Conservation (phyloP, 768 basidiomycete species). For the Inosperma sp. region DNA sequence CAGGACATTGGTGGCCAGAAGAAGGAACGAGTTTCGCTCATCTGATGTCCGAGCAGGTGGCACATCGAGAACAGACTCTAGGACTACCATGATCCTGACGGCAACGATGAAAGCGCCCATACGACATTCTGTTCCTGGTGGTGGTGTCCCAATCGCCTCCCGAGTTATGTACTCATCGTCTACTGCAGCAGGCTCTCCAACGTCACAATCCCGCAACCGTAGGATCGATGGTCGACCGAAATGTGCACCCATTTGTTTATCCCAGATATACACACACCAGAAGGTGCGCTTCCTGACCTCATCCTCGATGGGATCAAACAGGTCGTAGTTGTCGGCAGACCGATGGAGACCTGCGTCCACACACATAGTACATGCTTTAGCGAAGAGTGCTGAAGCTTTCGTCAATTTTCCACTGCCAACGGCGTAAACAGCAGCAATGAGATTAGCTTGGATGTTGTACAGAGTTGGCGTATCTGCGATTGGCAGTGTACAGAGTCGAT, state of each 20-base stretch:
- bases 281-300: constrained; percentile 93
- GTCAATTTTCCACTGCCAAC: constrained; percentile 87
- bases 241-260: constrained; percentile 86
- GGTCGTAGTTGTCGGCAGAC: constrained; percentile 76
- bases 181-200: constrained; percentile 77
- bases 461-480: constrained; percentile 85
- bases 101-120: constrained; percentile 77
- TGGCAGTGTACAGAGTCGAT: constrained; percentile 80
- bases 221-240: constrained; percentile 89
- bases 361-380: constrained; percentile 82
- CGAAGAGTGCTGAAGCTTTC: constrained; percentile 79
- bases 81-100: constrained; percentile 77
- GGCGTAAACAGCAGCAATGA: constrained; percentile 90
- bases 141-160: constrained; percentile 63
- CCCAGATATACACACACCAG: constrained; percentile 96
- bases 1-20: constrained; percentile 64
- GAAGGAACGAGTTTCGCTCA: constrained; percentile 74
- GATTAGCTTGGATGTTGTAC: constrained; percentile 87
- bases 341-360: constrained; percentile 89
- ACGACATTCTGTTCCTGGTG: constrained; percentile 67
- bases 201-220: constrained; percentile 84
- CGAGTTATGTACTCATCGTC: constrained; percentile 88
- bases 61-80: constrained; percentile 84
- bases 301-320: constrained; percentile 86
- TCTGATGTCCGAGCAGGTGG: constrained; percentile 60